phyloP scores from a whole-genome alignment of 371 early-diverging fungal species.

The Dinochytrium kinnereticum region DNA sequence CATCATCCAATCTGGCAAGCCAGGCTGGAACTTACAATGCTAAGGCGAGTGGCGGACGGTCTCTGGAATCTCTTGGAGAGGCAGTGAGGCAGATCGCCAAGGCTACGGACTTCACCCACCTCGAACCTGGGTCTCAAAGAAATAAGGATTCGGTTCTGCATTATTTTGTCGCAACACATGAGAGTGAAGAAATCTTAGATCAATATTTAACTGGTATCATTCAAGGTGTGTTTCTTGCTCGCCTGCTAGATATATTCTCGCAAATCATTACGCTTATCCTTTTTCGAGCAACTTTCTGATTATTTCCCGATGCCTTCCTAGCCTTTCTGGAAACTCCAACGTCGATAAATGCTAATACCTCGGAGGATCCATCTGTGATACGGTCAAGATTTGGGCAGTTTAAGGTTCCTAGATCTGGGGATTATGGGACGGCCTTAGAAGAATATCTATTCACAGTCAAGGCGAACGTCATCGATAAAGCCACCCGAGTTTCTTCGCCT shows the following conservation, averaged over 20 bases:
- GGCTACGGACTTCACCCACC: slow-evolving; percentile 1
- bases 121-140: slow-evolving; percentile 34
- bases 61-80: neutral
- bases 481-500: slow-evolving; percentile 51
- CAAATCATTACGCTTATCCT: too few species aligned
- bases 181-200: slow-evolving; percentile 45
- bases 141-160: slow-evolving; percentile 52
- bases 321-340: slow-evolving; percentile 48
- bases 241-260: too few species aligned
- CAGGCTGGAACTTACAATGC: neutral
- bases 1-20: too few species aligned
- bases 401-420: slow-evolving; percentile 36
- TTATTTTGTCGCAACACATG: slow-evolving; percentile 50
- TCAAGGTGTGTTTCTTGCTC: slow-evolving; percentile 31
- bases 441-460: slow-evolving; percentile 49
- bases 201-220: slow-evolving; percentile 47
- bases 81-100: neutral
- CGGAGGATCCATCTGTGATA: slow-evolving; percentile 30
- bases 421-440: slow-evolving; percentile 31
- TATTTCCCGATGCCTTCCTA: neutral
- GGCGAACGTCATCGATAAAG: slow-evolving; percentile 50
- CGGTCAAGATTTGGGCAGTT: slow-evolving; percentile 30
- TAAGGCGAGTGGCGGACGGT: neutral
- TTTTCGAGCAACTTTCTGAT: neutral
- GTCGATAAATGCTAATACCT: slow-evolving; percentile 40